Base-by-base conservation (phyloP, 331 rosid species). In the Malus hybrid region DNA sequence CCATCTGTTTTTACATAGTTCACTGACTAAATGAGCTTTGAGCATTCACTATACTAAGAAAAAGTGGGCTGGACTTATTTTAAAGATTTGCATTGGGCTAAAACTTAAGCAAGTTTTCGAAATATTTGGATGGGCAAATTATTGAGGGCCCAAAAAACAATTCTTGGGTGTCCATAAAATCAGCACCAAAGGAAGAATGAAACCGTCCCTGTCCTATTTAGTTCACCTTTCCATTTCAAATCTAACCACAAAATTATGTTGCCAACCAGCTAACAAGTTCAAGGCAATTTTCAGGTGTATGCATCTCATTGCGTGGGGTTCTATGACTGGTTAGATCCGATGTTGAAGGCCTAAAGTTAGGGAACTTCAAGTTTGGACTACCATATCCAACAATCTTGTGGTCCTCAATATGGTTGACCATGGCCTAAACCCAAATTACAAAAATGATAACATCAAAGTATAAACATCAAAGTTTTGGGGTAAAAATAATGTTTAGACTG, bases 291-390 rank as follows among this genome's bases (percentile, higher is more conserved):
- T 15, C 52, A 34, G n/a, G 70, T 36, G 50, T 66, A 66, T 6
- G 10, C 4, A 66, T 10, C 59, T 73, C 59, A 10, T 46, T 39
- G 9, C 0, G 65, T 19, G 32, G 46, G 52, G 34, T 7, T 20
- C 34, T n/a, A 33, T 13, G 39, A 44, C 2, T 29, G 6, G 10
- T 19, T 27, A 16, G 12, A 18, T 66, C 52, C 11, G 15, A 46
- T 64, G 24, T 64, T 29, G 70, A 48, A 74, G 78, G 70, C 62
- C 27, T 16, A 28, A 29, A 74, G 32, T 63, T 73, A 22, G 63
- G 61, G 4, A 4, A 42, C 12, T 2, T 63, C 16, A 74, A 28
- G 78, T 46, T 63, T 29, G 63, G 67, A 63, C 52, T 48, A 46
- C 9, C 70, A 48, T 12, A 33, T 46, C 61, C 7, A 18, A 18